Percentiles rank a stretch among this genome's conserved stretches.
Conservation (phyloP, 1,284 basidiomycete genomes). For the Inonotus hispidus region DNA sequence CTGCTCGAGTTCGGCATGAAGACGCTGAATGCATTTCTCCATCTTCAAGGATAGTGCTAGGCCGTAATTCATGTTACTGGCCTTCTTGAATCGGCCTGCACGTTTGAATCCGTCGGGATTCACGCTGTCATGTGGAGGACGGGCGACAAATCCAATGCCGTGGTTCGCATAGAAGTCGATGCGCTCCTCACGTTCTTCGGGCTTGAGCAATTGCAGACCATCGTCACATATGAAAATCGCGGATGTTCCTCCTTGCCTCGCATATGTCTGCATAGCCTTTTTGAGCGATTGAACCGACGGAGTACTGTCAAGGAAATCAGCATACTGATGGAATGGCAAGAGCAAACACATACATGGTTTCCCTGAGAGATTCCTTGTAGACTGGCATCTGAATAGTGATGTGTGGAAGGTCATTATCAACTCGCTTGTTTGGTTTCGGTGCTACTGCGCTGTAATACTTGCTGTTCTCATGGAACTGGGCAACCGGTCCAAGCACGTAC, state of each 20-base stretch:
- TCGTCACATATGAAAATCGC: constrained; percentile 75
- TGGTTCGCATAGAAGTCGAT: constrained; percentile 74
- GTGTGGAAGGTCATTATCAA: constrained; percentile 61
- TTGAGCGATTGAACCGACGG: constrained; percentile 79
- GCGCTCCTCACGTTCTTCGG: constrained; percentile 59
- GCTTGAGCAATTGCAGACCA: constrained; percentile 57
- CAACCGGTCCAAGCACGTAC: constrained; percentile 59
- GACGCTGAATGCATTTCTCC: constrained; percentile 60
- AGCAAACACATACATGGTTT: constrained; percentile 52
- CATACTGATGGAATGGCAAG: neutral
- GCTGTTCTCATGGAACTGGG: constrained; percentile 71
- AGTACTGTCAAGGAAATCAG: constrained; percentile 32
- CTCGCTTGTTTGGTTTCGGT: constrained; percentile 49
- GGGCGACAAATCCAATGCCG: constrained; percentile 79
- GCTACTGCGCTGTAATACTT: constrained; percentile 62
- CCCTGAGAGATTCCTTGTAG: constrained; percentile 69
- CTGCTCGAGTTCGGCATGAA: constrained; percentile 31
- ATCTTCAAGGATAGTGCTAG: constrained; percentile 65
- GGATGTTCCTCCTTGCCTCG: constrained; percentile 74
- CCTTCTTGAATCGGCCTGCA: constrained; percentile 86
- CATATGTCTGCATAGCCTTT: constrained; percentile 83
- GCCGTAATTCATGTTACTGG: constrained; percentile 86
- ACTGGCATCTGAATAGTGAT: constrained; percentile 76
- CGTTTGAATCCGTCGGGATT: constrained; percentile 63
- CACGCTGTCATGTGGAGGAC: constrained; percentile 58